These are phyloP conservation scores for thale cress (Arabidopsis thaliana) DNA, from an alignment of 345 rosid genomes.

Conservation along the genomic window TAIR10.1 NC_003076.8:16347001-16347500, in stretches of 20 bases:
- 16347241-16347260: slow-evolving; percentile 92
- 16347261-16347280: slow-evolving; percentile 88
- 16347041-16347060: slow-evolving; percentile 99
- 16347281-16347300: slow-evolving; percentile 78
- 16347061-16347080: slow-evolving; percentile 99
- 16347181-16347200: slow-evolving; percentile 89
- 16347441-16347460: slow-evolving; percentile 94
- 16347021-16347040: slow-evolving; percentile 96
- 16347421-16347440: slow-evolving; percentile 87
- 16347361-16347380: slow-evolving; percentile 95
- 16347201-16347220: slow-evolving; percentile 97
- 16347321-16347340: slow-evolving; percentile 93
- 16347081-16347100: slow-evolving; percentile 87
- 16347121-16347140: slow-evolving; percentile 98
- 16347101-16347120: slow-evolving; percentile 92
- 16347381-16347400: slow-evolving; percentile 80
- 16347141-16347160: slow-evolving; percentile 93
- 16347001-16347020: slow-evolving; percentile 91
- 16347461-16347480: slow-evolving; percentile 92
- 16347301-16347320: slow-evolving; percentile 91
- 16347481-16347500: slow-evolving; percentile 92
- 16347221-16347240: slow-evolving; percentile 92
- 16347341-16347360: slow-evolving; percentile 90
- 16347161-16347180: slow-evolving; percentile 93
- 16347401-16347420: slow-evolving; percentile 94